These are phyloP conservation scores for Talaromyces sp. DNA, from an alignment of 2,329 filamentous ascomycete genomes.

Conservation along the genomic window DNA sequence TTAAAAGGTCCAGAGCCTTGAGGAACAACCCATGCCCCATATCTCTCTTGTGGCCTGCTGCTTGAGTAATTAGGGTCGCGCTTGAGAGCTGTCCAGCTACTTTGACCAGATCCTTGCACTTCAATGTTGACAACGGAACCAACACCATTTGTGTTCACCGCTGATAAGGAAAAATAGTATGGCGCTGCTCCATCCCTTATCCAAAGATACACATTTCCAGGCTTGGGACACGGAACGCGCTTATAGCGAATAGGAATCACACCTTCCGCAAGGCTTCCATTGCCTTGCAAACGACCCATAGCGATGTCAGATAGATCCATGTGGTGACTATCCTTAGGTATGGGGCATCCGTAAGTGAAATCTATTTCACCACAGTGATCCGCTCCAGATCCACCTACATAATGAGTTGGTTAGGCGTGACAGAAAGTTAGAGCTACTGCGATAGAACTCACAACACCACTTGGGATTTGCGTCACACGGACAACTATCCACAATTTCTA, in stretches of 20 bases:
- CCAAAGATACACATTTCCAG: conserved; percentile 14
- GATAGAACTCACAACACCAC: conserved; percentile 11
- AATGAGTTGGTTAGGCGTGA: background rate
- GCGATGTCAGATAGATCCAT: conserved; percentile 17
- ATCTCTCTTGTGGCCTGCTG: conserved; percentile 11
- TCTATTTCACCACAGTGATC: conserved; percentile 15
- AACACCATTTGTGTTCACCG: conserved; percentile 14
- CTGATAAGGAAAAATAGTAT: conserved; percentile 11
- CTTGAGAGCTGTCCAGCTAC: background rate
- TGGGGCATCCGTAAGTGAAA: conserved; percentile 13
- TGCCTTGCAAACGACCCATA: conserved; percentile 15
- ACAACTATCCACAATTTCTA: conserved; percentile 15
- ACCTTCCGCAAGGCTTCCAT: conserved; percentile 12
- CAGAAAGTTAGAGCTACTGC: background rate
- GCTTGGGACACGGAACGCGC: conserved; percentile 10
- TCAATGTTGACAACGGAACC: conserved; percentile 9
- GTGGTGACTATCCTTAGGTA: conserved; percentile 14
- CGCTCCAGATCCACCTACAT: conserved; percentile 10
- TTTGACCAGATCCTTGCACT: conserved; percentile 10
- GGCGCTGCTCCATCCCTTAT: conserved; percentile 7
- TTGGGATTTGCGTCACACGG: conserved; percentile 11
- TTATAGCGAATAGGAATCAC: conserved; percentile 15
- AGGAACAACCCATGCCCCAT: conserved; percentile 10
- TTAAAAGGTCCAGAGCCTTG: conserved; percentile 11
- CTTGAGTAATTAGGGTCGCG: conserved; percentile 12